These are phyloP conservation scores for Entomortierella chlamydospora DNA, from an alignment of 192 early-diverging fungal genomes.

Conservation along the genomic window DNA sequence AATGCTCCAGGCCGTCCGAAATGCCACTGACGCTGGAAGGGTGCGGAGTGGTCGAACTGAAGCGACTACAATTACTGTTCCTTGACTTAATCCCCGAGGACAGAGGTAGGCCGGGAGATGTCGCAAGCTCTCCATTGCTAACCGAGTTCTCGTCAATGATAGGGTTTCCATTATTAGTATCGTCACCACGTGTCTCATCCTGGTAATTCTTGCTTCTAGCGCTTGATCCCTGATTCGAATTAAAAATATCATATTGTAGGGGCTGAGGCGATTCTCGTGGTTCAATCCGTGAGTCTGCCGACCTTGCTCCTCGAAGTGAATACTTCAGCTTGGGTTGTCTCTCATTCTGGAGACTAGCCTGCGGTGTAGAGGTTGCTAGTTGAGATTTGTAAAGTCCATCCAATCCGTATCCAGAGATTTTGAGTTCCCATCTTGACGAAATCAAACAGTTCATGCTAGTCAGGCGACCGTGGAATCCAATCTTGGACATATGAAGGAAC, in stretches of 20 bases:
- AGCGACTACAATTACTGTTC: slow-evolving; percentile 10
- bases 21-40: slow-evolving; percentile 14
- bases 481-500: slow-evolving; percentile 60
- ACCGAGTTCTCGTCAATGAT: neutral
- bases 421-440: slow-evolving; percentile 58
- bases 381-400: slow-evolving; percentile 46
- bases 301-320: slow-evolving; percentile 1
- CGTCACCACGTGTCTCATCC: neutral
- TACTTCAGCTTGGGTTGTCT: neutral
- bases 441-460: slow-evolving; percentile 57
- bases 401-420: slow-evolving; percentile 58
- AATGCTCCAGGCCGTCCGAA: slow-evolving; percentile 19
- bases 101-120: neutral
- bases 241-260: slow-evolving; percentile 24
- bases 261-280: neutral
- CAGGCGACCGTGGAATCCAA: slow-evolving; percentile 54
- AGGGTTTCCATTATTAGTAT: neutral
- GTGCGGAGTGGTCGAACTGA: slow-evolving; percentile 1
- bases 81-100: slow-evolving; percentile 1
- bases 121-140: neutral
- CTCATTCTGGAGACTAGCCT: neutral
- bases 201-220: neutral
- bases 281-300: neutral
- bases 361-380: neutral
- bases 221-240: slow-evolving; percentile 14